Conservation (phyloP, 345 rosid genomes). For the Acer negundo region DNA sequence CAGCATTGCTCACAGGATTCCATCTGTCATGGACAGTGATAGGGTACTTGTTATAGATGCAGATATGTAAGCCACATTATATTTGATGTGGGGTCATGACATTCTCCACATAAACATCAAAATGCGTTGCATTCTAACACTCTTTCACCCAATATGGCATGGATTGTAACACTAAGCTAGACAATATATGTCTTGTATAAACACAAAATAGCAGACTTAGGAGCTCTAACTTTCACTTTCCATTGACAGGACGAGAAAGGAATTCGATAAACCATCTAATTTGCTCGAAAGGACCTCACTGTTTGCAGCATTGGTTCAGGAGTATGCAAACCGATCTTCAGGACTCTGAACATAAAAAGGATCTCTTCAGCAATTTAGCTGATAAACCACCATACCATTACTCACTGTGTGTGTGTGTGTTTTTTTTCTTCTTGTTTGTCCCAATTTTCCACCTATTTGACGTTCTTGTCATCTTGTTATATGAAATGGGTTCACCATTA, state of each 20-base stretch:
- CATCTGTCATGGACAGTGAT: conserved; percentile 94
- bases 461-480: not conserved
- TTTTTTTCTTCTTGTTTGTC: too few relatives aligned
- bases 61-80: conserved; percentile 33
- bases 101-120: not conserved
- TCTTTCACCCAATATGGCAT: not conserved
- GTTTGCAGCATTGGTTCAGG: not conserved
- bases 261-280: not conserved
- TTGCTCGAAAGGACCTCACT: not conserved
- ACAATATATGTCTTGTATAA: too few relatives aligned
- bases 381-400: not conserved
- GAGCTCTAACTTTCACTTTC: not conserved
- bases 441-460: not conserved
- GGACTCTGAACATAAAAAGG: not conserved
- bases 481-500: not conserved
- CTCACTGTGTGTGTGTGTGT: not conserved
- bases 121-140: not conserved
- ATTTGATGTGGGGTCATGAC: not conserved
- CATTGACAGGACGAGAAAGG: not conserved
- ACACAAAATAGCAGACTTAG: not conserved
- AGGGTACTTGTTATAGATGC: conserved; percentile 82
- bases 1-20: conserved; percentile 94
- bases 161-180: not conserved
- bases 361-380: not conserved
- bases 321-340: not conserved